Base-by-base conservation (phyloP, 768 basidiomycete genomes). In the Tylopilus balloui region DNA sequence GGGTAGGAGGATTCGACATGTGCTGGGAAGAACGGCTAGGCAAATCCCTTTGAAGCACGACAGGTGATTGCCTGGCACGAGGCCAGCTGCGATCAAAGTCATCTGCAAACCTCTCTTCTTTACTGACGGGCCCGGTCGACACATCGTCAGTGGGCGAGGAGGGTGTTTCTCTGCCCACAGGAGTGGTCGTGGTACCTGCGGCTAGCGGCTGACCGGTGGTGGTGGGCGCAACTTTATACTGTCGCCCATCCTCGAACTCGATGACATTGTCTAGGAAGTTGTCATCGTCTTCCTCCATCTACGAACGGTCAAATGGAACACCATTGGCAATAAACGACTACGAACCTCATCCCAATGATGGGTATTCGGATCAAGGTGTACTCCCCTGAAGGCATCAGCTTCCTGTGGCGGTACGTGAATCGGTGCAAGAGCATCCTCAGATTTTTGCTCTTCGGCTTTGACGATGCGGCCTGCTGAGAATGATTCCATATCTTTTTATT, bases 281-380 rank as follows among this genome's bases (percentile, higher is more conserved):
- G 62, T 92, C 87, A 50, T 93, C 89, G 54, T 95, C 94, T 68
- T 92, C 91, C 68, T 87, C 86, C 79, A 91, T 88, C 88, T 91
- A 60, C 23, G 29, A 40, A 47, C 7, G 27, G 46, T 59, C 41
- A 54, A 49, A 35, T 2, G 34, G 48, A 36, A 14, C 38, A 28
- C 45, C 11, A 27, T 41, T 23, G 20, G 41, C 29, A 48, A 47
- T 9, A 47, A 45, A 52, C 57, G 52, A 40, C 29, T 34, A 69
- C 88, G 53, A 54, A 97, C 94, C 78, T 96, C 93, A 58, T 97
- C 96, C 96, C 96, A 99, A 64, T 97, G 93, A 63, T 92, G 88
- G 3, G 88, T 83, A 59, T 94, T 94, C 42, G 93, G 90, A 69
- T 96, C 86, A 40, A 97, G 72, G 67, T 98, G 93, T 1, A 92